Percentiles rank a stretch among this genome's conserved stretches.
Conservation (phyloP, 129 eudicot species). For the Tagetes patula region DNA sequence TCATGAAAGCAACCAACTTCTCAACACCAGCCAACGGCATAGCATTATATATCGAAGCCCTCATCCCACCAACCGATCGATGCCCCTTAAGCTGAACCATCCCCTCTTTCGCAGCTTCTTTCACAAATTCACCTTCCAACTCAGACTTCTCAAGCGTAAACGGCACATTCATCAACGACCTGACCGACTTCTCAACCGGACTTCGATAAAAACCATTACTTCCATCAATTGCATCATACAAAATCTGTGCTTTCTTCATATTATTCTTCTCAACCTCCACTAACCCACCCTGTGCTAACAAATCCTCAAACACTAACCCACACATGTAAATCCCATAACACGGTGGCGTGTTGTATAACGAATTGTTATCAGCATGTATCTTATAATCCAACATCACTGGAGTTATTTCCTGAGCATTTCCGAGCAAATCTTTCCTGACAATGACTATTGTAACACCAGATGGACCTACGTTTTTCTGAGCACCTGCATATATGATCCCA, state of each 20-base stretch:
- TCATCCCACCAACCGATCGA: slow-evolving; percentile 96
- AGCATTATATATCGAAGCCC: slow-evolving; percentile 97
- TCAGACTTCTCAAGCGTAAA: slow-evolving; percentile 81
- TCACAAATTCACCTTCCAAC: slow-evolving; percentile 75
- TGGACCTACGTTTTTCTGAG: slow-evolving; percentile 94
- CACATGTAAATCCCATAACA: slow-evolving; percentile 95
- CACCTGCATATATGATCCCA: slow-evolving; percentile 93
- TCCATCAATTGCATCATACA: slow-evolving; percentile 84
- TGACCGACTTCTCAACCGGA: slow-evolving; percentile 85
- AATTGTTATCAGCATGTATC: slow-evolving; percentile 89
- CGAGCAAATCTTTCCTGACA: slow-evolving; percentile 74
- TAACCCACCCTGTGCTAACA: slow-evolving; percentile 89
- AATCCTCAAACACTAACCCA: slow-evolving; percentile 90
- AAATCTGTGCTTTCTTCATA: slow-evolving; percentile 50
- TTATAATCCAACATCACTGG: slow-evolving; percentile 96
- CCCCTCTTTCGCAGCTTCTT: slow-evolving; percentile 82
- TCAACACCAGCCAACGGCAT: slow-evolving; percentile 99
- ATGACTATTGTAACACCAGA: slow-evolving; percentile 91
- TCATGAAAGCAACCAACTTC: slow-evolving; percentile 94
- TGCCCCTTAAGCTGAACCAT: slow-evolving; percentile 98
- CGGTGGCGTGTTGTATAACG: slow-evolving; percentile 87
- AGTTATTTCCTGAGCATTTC: slow-evolving; percentile 73
- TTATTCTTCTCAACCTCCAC: slow-evolving; percentile 93
- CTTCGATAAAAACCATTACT: slow-evolving; percentile 85
- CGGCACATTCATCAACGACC: slow-evolving; percentile 98